phyloP scores from a whole-genome alignment of 2,329 filamentous ascomycete species.

The Corynespora cassiicola region DNA sequence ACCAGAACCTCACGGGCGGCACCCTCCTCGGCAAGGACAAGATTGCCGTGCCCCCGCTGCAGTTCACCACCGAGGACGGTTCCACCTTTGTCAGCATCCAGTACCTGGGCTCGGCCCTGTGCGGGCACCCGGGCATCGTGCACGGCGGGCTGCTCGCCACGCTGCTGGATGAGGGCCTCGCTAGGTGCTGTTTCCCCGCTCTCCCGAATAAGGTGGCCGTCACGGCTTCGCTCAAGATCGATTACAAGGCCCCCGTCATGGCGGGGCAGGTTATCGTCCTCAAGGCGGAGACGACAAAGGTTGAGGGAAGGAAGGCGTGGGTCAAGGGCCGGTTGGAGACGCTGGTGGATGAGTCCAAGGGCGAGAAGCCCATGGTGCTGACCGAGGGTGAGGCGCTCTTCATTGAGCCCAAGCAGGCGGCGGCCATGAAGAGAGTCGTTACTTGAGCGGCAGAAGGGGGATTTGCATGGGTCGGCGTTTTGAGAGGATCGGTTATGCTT shows the following conservation, averaged over 20 bases:
- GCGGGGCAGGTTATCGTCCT: slow-evolving; percentile 80
- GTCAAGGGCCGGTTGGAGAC: slow-evolving; percentile 87
- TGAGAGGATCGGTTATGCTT: too few relatives aligned
- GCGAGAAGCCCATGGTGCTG: slow-evolving; percentile 66
- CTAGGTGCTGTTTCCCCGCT: slow-evolving; percentile 84
- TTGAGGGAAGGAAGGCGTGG: slow-evolving; percentile 94
- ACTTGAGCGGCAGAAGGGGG: too few relatives aligned
- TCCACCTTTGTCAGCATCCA: slow-evolving; percentile 66
- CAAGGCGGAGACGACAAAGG: slow-evolving; percentile 78
- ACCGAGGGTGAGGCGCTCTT: slow-evolving; percentile 88
- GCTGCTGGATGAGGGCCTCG: slow-evolving; percentile 87
- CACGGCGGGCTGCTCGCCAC: slow-evolving; percentile 94
- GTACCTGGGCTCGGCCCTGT: slow-evolving; percentile 80
- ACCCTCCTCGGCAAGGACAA: slow-evolving; percentile 76
- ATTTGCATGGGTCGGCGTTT: too few relatives aligned
- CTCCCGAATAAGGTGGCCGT: slow-evolving; percentile 85
- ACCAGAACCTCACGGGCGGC: slow-evolving; percentile 81
- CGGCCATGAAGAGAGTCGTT: slow-evolving; percentile 46
- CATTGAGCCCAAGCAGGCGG: slow-evolving; percentile 83
- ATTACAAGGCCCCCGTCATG: slow-evolving; percentile 82
- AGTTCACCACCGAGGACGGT: slow-evolving; percentile 69
- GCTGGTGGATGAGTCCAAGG: slow-evolving; percentile 75
- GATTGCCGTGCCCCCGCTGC: slow-evolving; percentile 81
- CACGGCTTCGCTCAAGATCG: slow-evolving; percentile 82
- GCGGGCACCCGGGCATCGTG: slow-evolving; percentile 87